Conservation (phyloP, 176 grass and related monocot genomes). For the Pontederia paniculata region DNA sequence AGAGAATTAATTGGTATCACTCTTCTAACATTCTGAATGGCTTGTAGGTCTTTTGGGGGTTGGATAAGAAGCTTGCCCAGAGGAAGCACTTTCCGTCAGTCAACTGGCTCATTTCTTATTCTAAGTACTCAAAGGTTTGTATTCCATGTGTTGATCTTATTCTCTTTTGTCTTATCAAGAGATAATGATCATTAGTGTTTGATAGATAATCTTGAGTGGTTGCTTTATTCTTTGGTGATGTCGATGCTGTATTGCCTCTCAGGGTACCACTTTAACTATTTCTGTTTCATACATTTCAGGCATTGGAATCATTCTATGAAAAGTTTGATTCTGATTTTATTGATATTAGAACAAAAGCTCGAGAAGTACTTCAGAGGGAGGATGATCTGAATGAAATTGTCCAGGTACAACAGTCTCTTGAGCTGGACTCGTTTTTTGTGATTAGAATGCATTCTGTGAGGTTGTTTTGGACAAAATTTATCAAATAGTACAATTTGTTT, state of each 20-base stretch:
- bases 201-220: too few species aligned
- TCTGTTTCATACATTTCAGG: conserved; percentile 27
- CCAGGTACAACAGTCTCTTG: conserved; percentile 44
- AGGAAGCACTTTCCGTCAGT: conserved; percentile 99
- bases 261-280: too few species aligned
- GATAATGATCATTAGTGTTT: too few species aligned
- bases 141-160: not conserved
- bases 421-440: not conserved
- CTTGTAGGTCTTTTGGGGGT: conserved; percentile 93
- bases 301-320: conserved; percentile 69
- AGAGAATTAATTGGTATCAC: not conserved
- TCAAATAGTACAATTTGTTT: too few species aligned
- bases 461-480: too few species aligned
- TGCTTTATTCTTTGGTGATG: not conserved
- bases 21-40: conserved; percentile 3
- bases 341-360: conserved; percentile 89
- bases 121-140: conserved; percentile 83
- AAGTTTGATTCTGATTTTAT: conserved; percentile 76
- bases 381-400: conserved; percentile 96
- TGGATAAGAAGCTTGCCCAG: conserved; percentile 98
- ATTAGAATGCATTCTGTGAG: too few species aligned
- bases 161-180: too few species aligned
- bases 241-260: not conserved
- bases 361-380: conserved; percentile 79
- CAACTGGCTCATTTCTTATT: conserved; percentile 99